Conservation (phyloP, 352 stramenopile species). For the Pythium utonaiense region DNA sequence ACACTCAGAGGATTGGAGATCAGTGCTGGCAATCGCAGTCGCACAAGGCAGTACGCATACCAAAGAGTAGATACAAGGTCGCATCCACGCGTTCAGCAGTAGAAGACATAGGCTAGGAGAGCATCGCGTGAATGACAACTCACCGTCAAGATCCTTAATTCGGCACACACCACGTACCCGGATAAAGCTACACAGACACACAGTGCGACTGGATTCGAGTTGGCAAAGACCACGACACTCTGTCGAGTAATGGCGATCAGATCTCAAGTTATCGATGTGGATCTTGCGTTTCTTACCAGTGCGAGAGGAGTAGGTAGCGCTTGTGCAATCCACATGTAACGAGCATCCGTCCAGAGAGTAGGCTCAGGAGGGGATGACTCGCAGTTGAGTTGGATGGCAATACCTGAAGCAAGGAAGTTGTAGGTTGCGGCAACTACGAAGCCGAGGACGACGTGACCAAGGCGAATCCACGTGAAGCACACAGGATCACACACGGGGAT, state of each 20-base stretch:
- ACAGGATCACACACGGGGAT: constrained; percentile 25
- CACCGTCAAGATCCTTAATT: not conserved
- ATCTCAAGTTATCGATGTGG: not conserved
- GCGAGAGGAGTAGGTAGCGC: constrained; percentile 41
- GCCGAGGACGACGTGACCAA: constrained; percentile 28
- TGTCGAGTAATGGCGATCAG: not conserved
- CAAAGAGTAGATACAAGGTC: constrained; percentile 41
- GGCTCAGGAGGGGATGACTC: constrained; percentile 45
- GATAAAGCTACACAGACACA: constrained; percentile 7
- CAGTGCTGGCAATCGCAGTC: not conserved
- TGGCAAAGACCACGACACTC: constrained; percentile 23
- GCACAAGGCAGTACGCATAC: constrained; percentile 20
- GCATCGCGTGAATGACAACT: not conserved
- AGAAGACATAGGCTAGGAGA: constrained; percentile 8
- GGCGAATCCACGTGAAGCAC: constrained; percentile 38
- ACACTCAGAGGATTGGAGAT: not conserved
- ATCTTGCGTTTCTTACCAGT: constrained; percentile 25
- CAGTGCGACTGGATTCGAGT: constrained; percentile 19
- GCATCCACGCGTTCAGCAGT: constrained; percentile 41
- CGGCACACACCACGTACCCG: constrained; percentile 6
- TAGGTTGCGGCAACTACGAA: constrained; percentile 28
- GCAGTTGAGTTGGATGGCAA: constrained; percentile 60
- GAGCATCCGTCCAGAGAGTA: constrained; percentile 57
- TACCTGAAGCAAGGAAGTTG: constrained; percentile 26
- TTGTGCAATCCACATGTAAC: constrained; percentile 38